Base-by-base conservation (phyloP, 768 basidiomycete genomes). In the Paxillus involutus region DNA sequence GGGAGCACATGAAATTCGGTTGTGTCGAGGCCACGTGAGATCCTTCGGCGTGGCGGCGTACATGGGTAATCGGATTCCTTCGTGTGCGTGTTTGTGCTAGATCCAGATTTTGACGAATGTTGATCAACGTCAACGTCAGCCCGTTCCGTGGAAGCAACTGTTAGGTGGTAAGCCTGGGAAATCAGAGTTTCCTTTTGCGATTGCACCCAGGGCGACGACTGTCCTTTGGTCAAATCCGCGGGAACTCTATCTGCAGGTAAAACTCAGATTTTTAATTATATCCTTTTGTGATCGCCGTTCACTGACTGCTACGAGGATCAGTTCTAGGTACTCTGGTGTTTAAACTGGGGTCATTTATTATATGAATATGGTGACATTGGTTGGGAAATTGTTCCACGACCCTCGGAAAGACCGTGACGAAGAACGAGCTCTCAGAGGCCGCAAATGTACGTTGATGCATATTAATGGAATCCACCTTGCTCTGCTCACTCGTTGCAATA, bases 141-240 rank as follows among this genome's bases (percentile, higher is more conserved):
- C n/a, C 39, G 17, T 8, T 19, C 39, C 39, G 32, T 32, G 32
- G 6, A 32, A 26, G 26, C 1, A 26, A 6, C 8, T 11, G 32
- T 32, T 21, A 21, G 21, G 29, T 30, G 29, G 29, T 51, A 24
- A 55, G 16, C 52, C 44, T 58, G 62, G 47, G 57, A 56, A 21
- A 58, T 32, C 16, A 53, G 24, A 49, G 45, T 51, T 47, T 49
- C 44, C 47, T 11, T 51, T 43, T 17, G 43, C 35, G 51, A 47
- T 21, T 14, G 41, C 30, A 40, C 36, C 12, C 56, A 52, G 51
- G 52, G 21, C 21, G 21, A 21, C 21, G 54, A 49, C 51, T 45
- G 51, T 56, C 48, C 0, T 45, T 47, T 32, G 36, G n/a, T 19
- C 58, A 61, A 40, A 53, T 57, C 61, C 66, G 66, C 61, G 61